phyloP scores from a whole-genome alignment of 2,329 filamentous ascomycete species.

The Ustulina deusta region DNA sequence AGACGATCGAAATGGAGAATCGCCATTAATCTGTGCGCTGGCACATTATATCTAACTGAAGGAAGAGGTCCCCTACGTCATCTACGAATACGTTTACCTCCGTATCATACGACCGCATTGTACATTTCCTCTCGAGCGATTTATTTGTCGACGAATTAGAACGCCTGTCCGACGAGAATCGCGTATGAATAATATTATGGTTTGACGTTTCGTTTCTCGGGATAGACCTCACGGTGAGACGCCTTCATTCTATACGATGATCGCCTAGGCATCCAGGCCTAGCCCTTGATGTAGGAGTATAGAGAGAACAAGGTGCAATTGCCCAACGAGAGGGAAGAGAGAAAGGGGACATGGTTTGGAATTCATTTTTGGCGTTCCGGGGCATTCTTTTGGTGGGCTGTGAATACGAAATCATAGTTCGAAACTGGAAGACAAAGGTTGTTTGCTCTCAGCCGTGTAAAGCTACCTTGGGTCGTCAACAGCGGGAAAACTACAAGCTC shows the following conservation, averaged over 20 bases:
- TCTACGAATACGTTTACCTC: slow-evolving; percentile 20
- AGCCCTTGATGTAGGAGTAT: slow-evolving; percentile 36
- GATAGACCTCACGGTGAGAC: slow-evolving; percentile 32
- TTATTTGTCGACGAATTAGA: slow-evolving; percentile 40
- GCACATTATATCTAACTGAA: slow-evolving; percentile 28
- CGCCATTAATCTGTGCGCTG: slow-evolving; percentile 53
- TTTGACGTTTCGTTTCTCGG: slow-evolving; percentile 42
- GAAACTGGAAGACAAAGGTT: slow-evolving; percentile 18
- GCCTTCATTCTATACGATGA: slow-evolving; percentile 34
- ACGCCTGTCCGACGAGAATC: slow-evolving; percentile 40
- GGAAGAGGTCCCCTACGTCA: slow-evolving; percentile 6
- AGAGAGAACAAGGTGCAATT: slow-evolving; percentile 31
- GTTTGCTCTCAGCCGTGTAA: slow-evolving; percentile 23
- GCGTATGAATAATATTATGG: slow-evolving; percentile 46
- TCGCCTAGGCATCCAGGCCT: slow-evolving; percentile 15
- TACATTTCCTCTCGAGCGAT: slow-evolving; percentile 47
- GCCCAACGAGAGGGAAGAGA: slow-evolving; percentile 15
- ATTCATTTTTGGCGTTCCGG: slow-evolving; percentile 36
- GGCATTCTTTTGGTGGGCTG: slow-evolving; percentile 29
- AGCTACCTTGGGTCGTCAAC: slow-evolving; percentile 19
- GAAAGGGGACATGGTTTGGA: slow-evolving; percentile 31
- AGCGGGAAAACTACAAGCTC: neutral
- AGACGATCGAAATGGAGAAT: slow-evolving; percentile 64
- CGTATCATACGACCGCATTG: slow-evolving; percentile 45
- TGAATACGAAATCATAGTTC: slow-evolving; percentile 29